Evolutionary conservation across 345 rosid genomes (phyloP), one percentile per base, ranked within the genome.

Genomic region (Citrus mangshanensis): DNA sequence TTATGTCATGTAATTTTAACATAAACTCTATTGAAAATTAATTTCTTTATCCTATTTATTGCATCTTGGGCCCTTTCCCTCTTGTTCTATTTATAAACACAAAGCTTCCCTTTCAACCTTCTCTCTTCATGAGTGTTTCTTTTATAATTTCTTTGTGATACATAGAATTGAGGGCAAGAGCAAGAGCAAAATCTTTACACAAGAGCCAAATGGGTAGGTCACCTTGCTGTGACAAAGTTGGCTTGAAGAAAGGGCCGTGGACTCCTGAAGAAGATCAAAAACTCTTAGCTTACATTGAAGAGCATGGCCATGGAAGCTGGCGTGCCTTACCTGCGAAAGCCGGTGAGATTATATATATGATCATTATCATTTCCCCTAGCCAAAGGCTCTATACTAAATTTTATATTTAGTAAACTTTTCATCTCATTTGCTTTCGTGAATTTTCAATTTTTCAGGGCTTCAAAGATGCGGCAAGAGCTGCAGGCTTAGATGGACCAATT

Each of bases 181-280:
- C 51, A 46, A 46, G 59, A 55, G 77, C 59, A 19, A 46, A 49
- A 74, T 8, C 46, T 34, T 66, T 1, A 12, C 27, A 8, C 18
- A 7, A 69, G 7, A 78, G 72, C 82, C 83, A 56, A 83, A 92
- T 90, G 97, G 97, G 91, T 9, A 76, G 97, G 80, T 88, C 94
- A 2, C 94, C 97, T 4, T 89, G 97, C 79, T 92, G 98, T 72
- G 97, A 95, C 74, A 93, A 95, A 83, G 89, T 87, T 1, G 98
- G 97, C 1, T 79, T 95, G 79, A 95, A 95, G 92, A 95, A 91
- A 91, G 98, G 98, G 25, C 98, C 98, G 28, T 95, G 98, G 98
- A 95, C 97, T 40, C 95, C 92, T 18, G 98, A 93, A 84, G 98
- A 93, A 80, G 98, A 95, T 82, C 97, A 93, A 78, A 95, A 95